phyloP scores from a whole-genome alignment of 2,329 filamentous ascomycete genomes.

The Diplodia mutila region DNA sequence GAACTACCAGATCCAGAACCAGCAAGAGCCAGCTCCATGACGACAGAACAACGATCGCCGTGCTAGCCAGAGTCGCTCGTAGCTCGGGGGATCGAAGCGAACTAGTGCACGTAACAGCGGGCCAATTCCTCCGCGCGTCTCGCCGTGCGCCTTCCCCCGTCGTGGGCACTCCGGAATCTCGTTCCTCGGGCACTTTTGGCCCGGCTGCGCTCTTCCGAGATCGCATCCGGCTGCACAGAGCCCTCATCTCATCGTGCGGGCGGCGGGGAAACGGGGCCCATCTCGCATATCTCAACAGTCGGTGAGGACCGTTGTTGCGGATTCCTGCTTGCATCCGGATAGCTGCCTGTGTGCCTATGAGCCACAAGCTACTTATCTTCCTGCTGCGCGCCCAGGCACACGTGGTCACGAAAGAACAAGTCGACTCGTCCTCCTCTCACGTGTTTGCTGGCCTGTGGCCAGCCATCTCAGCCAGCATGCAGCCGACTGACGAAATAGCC shows the following conservation, averaged over 20 bases:
- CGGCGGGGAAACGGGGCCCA: conserved; percentile 10
- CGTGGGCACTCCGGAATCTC: conserved; percentile 1
- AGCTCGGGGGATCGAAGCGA: conserved; percentile 2
- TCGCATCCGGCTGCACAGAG: conserved; percentile 8
- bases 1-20: neutral
- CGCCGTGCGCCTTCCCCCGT: neutral
- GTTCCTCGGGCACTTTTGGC: conserved; percentile 16
- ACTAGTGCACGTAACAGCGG: conserved; percentile 8
- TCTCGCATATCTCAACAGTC: conserved; percentile 24
- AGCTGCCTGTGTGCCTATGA: conserved; percentile 9
- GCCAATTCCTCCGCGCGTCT: neutral
- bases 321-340: conserved; percentile 9
- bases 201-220: conserved; percentile 2
- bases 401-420: conserved; percentile 7
- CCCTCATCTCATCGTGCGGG: neutral
- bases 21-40: conserved; percentile 6
- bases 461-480: neutral
- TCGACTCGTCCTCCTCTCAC: neutral
- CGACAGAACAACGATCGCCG: conserved; percentile 4
- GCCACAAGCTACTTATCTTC: conserved; percentile 10
- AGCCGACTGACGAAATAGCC: neutral
- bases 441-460: conserved; percentile 9
- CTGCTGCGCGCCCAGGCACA: conserved; percentile 16
- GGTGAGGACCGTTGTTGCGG: conserved; percentile 18
- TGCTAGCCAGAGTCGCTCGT: conserved; percentile 15